Conservation (phyloP, 768 basidiomycete genomes). For the Royoungia palumana region DNA sequence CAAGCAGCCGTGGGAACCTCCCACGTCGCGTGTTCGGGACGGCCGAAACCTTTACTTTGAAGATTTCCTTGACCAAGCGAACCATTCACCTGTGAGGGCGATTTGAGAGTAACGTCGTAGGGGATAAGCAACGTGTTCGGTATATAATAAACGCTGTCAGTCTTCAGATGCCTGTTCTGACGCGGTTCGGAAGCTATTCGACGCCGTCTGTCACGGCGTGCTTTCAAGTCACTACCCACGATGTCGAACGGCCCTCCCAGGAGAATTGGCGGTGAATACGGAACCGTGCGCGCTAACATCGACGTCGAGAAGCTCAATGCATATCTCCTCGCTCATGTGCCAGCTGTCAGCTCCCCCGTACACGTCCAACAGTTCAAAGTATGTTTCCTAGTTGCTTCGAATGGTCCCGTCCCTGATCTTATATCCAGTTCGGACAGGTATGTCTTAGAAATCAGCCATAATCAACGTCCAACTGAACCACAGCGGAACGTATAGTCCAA, state of each 20-base stretch:
- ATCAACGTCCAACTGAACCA: slow-evolving; percentile 1
- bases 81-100: background rate
- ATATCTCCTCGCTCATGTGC: slow-evolving; percentile 59
- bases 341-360: slow-evolving; percentile 59
- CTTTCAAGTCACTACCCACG: background rate
- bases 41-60: background rate
- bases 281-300: slow-evolving; percentile 67
- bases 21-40: slow-evolving; percentile 9
- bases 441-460: slow-evolving; percentile 16
- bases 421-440: slow-evolving; percentile 83
- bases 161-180: too few relatives aligned
- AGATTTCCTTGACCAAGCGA: too few relatives aligned
- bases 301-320: slow-evolving; percentile 59
- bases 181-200: background rate
- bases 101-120: background rate
- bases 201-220: too few relatives aligned
- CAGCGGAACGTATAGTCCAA: slow-evolving; percentile 62
- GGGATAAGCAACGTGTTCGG: too few relatives aligned
- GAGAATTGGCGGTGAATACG: slow-evolving; percentile 73
- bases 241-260: slow-evolving; percentile 30
- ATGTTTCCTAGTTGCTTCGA: slow-evolving; percentile 21
- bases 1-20: slow-evolving; percentile 9
- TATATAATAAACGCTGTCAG: too few relatives aligned
- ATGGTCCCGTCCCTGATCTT: background rate
- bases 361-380: slow-evolving; percentile 92